phyloP scores from a whole-genome alignment of 208 protist species.

The Blastocrithidia nonstop region DNA sequence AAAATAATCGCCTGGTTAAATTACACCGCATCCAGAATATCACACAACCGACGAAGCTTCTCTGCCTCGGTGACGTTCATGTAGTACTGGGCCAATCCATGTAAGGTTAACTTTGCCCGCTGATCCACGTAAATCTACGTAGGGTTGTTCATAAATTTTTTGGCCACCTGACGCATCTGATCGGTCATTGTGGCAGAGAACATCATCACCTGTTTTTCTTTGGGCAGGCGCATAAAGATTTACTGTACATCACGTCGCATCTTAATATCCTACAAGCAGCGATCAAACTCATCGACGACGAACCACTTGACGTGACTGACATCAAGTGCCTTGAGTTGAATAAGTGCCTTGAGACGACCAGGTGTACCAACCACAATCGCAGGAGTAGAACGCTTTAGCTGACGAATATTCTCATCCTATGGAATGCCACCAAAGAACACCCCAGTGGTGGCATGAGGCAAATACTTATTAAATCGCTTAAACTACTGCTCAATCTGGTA shows the following conservation, averaged over 20 bases:
- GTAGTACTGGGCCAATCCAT: constrained; percentile 98
- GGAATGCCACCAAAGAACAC: constrained; percentile 96
- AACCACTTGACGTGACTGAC: constrained; percentile 95
- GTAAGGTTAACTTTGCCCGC: constrained; percentile 96
- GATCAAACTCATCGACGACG: constrained; percentile 99
- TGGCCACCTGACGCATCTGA: constrained; percentile 89
- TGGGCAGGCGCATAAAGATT: constrained; percentile 95
- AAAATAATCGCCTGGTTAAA: constrained; percentile 99
- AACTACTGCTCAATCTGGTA: constrained; percentile 98
- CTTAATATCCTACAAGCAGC: constrained; percentile 91
- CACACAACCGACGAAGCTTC: constrained; percentile 96
- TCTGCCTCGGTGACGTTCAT: constrained; percentile 92
- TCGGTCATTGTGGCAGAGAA: constrained; percentile 98
- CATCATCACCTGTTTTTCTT: constrained; percentile 99
- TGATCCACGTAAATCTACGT: constrained; percentile 98
- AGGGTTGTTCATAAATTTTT: constrained; percentile 96
- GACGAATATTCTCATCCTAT: constrained; percentile 75
- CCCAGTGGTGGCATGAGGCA: constrained; percentile 86
- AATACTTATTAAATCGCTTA: constrained; percentile 94
- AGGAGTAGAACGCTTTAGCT: constrained; percentile 80
- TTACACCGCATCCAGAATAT: constrained; percentile 97
- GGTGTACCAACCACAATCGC: constrained; percentile 97
- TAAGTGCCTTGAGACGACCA: constrained; percentile 91
- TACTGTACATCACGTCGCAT: constrained; percentile 96
- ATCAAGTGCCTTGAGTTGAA: constrained; percentile 85